Evolutionary conservation across 306 rosid species (phyloP).

Genomic region (Senna tora): DNA sequence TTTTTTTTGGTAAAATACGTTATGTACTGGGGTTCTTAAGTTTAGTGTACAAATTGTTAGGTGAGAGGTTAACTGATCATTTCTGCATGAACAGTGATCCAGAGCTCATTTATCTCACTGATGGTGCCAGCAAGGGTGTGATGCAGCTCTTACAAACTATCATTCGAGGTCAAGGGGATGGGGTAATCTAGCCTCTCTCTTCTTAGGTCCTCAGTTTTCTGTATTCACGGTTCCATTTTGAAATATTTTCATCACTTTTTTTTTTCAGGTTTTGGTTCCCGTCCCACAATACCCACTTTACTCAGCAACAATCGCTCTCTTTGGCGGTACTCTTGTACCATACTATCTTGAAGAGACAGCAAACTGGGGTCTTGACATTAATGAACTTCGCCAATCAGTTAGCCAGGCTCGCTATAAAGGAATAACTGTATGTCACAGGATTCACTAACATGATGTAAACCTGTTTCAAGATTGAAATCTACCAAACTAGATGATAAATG

Average conservation of each 20-base stretch:
- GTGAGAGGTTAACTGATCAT: conserved; percentile 31
- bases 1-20: background rate
- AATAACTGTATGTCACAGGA: conserved; percentile 59
- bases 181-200: conserved; percentile 57
- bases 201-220: background rate
- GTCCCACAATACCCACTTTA: conserved; percentile 99
- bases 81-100: conserved; percentile 72
- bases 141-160: conserved; percentile 90
- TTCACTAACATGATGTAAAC: conserved; percentile 27
- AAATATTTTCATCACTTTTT: conserved; percentile 36
- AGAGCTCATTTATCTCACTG: conserved; percentile 92
- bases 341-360: conserved; percentile 96
- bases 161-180: conserved; percentile 80
- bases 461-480: conserved; percentile 29
- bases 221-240: conserved; percentile 21
- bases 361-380: conserved; percentile 92
- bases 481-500: conserved; percentile 25
- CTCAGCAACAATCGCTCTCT: conserved; percentile 86
- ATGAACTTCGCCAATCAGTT: conserved; percentile 71
- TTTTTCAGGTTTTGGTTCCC: conserved; percentile 88
- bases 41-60: conserved; percentile 39
- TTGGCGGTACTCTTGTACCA: conserved; percentile 93
- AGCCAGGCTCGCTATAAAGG: conserved; percentile 75
- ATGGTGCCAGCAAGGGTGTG: conserved; percentile 98
- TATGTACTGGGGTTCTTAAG: conserved; percentile 10